phyloP scores from a whole-genome alignment of 1,139 yeast species.

The Keqinozyma sinolaborantium region DNA sequence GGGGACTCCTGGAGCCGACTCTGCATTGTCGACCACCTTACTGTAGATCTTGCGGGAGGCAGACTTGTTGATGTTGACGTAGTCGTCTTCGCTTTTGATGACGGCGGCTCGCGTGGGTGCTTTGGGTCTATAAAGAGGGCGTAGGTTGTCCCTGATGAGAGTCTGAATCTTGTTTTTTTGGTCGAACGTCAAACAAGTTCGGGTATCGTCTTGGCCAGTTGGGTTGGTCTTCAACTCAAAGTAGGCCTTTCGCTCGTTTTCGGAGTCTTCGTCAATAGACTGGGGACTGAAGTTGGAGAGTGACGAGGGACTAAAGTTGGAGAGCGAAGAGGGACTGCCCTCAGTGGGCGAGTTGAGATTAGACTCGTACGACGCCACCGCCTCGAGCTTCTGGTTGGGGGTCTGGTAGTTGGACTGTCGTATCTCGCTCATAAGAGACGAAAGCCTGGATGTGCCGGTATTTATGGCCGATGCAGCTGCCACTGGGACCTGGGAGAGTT shows the following conservation, averaged over 20 bases:
- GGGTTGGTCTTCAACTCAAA: background rate
- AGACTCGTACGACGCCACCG: background rate
- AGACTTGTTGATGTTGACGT: conserved; percentile 33
- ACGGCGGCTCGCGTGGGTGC: conserved; percentile 5
- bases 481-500: conserved; percentile 7
- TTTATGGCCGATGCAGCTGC: conserved; percentile 1
- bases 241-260: conserved; percentile 3
- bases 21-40: conserved; percentile 4
- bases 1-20: conserved; percentile 5
- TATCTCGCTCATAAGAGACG: background rate
- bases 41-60: conserved; percentile 46
- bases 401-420: background rate
- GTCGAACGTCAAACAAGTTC: conserved; percentile 27
- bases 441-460: background rate
- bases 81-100: conserved; percentile 25
- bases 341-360: conserved; percentile 6
- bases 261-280: conserved; percentile 6
- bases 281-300: conserved; percentile 8
- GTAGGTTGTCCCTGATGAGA: conserved; percentile 47
- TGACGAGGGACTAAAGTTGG: conserved; percentile 10
- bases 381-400: background rate
- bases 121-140: conserved; percentile 44
- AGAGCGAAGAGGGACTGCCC: conserved; percentile 10
- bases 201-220: too few species aligned
- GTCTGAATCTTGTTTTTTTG: conserved; percentile 51